phyloP scores from a whole-genome alignment of 495 filamentous ascomycete genomes.

The Penicillium roqueforti region DNA sequence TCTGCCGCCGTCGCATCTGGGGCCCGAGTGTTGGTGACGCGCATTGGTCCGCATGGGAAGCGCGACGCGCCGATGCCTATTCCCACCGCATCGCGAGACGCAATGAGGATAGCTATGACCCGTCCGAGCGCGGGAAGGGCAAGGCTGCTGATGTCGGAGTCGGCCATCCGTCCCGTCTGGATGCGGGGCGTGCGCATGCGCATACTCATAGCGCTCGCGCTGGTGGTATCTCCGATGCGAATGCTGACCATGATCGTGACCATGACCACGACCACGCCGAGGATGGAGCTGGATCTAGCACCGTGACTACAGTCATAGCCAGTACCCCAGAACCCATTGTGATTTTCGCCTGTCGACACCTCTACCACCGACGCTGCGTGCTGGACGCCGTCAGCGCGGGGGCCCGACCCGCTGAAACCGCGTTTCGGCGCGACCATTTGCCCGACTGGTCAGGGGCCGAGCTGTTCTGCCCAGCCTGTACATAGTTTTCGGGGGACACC shows the following conservation, averaged over 20 bases:
- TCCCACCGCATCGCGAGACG: conserved; percentile 32
- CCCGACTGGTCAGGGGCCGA: conserved; percentile 31
- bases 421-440: conserved; percentile 21
- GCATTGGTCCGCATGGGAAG: conserved; percentile 79
- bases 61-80: conserved; percentile 48
- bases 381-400: conserved; percentile 22
- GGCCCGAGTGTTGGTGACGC: conserved; percentile 76
- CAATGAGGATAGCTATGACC: conserved; percentile 28
- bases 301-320: not conserved
- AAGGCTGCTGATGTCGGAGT: conserved; percentile 34
- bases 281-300: not conserved
- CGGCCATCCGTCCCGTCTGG: conserved; percentile 16
- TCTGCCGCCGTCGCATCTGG: conserved; percentile 80
- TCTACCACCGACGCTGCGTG: conserved; percentile 50
- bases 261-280: conserved; percentile 18
- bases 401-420: conserved; percentile 18
- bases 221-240: not conserved
- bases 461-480: conserved; percentile 40
- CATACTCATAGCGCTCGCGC: conserved; percentile 10
- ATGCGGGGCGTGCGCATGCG: conserved; percentile 13
- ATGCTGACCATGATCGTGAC: conserved; percentile 14
- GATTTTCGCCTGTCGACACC: conserved; percentile 53
- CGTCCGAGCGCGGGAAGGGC: conserved; percentile 38
- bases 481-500: conserved; percentile 16
- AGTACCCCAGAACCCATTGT: conserved; percentile 34